Conservation (phyloP, 2,329 filamentous ascomycete genomes). For the Trichoderma sp. region DNA sequence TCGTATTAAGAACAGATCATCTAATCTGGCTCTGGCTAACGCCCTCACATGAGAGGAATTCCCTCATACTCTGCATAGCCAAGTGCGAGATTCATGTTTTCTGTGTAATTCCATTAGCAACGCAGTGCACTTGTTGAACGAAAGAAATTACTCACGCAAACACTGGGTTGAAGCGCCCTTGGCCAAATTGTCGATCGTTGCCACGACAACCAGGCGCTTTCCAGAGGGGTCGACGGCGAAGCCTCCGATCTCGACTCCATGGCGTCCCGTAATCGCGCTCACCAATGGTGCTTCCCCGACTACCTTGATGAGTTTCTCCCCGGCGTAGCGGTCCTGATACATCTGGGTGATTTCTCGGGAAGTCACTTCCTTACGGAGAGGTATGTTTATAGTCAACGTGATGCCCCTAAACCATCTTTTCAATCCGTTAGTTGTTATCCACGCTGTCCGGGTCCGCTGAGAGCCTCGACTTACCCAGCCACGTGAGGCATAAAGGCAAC, state of each 20-base stretch:
- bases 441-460: background rate
- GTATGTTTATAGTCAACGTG: constrained; percentile 86
- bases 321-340: constrained; percentile 91
- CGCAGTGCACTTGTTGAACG: background rate
- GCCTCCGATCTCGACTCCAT: constrained; percentile 82
- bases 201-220: background rate
- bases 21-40: background rate
- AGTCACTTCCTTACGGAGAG: constrained; percentile 81
- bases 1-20: background rate
- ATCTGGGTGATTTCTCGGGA: constrained; percentile 90
- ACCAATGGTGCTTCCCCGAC: background rate
- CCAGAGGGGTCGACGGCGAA: constrained; percentile 41
- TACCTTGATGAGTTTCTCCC: background rate
- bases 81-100: constrained; percentile 70
- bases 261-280: constrained; percentile 58
- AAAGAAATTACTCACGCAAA: constrained; percentile 64
- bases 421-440: background rate
- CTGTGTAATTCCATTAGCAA: constrained; percentile 32
- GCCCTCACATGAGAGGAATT: background rate
- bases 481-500: constrained; percentile 89
- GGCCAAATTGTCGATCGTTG: constrained; percentile 88
- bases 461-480: background rate
- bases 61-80: background rate
- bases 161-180: constrained; percentile 95
- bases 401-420: constrained; percentile 87